phyloP scores from a whole-genome alignment of 1,284 basidiomycete genomes.

The Puccinia sorghi region DNA sequence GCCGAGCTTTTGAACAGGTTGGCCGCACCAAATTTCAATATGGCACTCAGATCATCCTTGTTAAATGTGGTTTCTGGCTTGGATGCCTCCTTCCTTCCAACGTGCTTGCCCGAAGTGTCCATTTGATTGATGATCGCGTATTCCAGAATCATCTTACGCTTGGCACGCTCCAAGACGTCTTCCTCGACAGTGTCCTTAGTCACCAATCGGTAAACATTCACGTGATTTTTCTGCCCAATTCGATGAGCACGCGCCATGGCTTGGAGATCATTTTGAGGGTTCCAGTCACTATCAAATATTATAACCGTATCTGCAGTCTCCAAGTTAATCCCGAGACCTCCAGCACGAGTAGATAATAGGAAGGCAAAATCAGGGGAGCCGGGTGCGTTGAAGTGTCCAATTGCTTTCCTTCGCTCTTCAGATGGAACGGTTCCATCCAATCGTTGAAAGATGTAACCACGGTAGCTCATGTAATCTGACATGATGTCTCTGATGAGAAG shows the following conservation, averaged over 20 bases:
- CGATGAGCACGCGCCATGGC: slow-evolving; percentile 98
- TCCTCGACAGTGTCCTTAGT: slow-evolving; percentile 99
- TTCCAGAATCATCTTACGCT: slow-evolving; percentile 99
- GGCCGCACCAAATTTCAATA: slow-evolving; percentile 97
- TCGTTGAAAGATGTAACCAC: slow-evolving; percentile 80
- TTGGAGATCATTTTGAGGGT: slow-evolving; percentile 97
- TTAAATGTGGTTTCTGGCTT: slow-evolving; percentile 81
- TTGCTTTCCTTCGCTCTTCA: slow-evolving; percentile 79
- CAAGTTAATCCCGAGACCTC: slow-evolving; percentile 58
- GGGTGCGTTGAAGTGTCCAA: slow-evolving; percentile 74
- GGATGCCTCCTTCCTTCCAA: slow-evolving; percentile 72
- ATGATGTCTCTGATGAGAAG: slow-evolving; percentile 72
- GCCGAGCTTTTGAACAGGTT: slow-evolving; percentile 99
- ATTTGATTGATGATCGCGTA: slow-evolving; percentile 99
- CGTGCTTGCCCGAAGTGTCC: slow-evolving; percentile 96
- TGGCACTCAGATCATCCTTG: slow-evolving; percentile 97
- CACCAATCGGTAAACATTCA: slow-evolving; percentile 94
- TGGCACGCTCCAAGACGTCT: slow-evolving; percentile 94
- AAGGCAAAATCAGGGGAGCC: slow-evolving; percentile 67
- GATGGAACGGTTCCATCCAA: slow-evolving; percentile 75
- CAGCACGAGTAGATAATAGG: slow-evolving; percentile 57
- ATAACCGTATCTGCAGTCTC: slow-evolving; percentile 96
- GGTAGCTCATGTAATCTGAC: slow-evolving; percentile 88
- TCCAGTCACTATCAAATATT: slow-evolving; percentile 80
- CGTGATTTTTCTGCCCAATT: slow-evolving; percentile 95